Conservation (phyloP, 2,329 filamentous ascomycete species). For the Penicillium aurantiogriseum region DNA sequence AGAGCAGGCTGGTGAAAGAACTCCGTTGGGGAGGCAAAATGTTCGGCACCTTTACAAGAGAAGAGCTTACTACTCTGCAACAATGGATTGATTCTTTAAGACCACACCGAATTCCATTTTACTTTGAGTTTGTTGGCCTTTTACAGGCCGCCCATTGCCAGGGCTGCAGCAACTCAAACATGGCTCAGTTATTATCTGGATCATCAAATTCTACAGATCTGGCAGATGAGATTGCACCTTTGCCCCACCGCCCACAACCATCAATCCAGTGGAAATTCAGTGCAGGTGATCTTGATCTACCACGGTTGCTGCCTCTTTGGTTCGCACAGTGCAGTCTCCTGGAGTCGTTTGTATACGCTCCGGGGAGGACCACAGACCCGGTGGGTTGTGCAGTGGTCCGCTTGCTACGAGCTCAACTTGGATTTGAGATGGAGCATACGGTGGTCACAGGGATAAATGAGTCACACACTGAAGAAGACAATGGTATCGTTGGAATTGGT, state of each 20-base stretch:
- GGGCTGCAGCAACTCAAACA: no score
- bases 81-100: no score
- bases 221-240: not conserved
- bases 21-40: no score
- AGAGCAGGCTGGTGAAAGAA: no score
- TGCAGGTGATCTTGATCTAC: not conserved
- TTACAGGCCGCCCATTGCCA: no score
- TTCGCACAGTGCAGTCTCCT: not conserved
- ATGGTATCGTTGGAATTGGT: not conserved
- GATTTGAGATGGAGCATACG: not conserved
- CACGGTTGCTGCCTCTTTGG: not conserved
- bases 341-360: not conserved
- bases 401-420: not conserved
- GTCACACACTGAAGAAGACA: not conserved
- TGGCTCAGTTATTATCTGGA: no score
- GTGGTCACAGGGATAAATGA: not conserved
- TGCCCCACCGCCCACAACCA: not conserved
- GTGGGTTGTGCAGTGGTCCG: not conserved
- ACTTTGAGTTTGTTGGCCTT: no score
- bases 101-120: no score
- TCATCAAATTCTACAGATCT: not conserved
- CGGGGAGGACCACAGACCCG: not conserved
- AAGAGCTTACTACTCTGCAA: no score
- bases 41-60: no score
- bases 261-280: not conserved